Evolutionary conservation across 495 filamentous ascomycete genomes (phyloP), one percentile per base, ranked within the genome.

Genomic region (Lasiosphaeriaceae sp.): DNA sequence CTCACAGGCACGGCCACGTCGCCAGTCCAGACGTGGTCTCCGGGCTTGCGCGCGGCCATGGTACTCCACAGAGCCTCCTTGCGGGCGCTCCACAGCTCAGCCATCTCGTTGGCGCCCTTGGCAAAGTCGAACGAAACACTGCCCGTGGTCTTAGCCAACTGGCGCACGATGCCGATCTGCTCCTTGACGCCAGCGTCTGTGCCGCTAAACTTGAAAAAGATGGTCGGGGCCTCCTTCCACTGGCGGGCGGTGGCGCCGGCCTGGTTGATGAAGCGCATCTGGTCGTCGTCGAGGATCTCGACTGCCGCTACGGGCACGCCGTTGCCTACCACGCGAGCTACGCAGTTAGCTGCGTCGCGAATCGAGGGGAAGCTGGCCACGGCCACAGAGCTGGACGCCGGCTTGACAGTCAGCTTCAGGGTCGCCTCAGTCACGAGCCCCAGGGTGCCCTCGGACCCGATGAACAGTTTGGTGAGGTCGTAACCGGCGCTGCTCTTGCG

Each of bases 161-260:
- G 73, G 65, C 82, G 82, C 2, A 95, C 91, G 48, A 89, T 74
- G 26, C 74, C 73, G 51, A 96, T 83, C 69, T 95, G 90, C 72
- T 97, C 92, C 65, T 90, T 89, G 19, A 96, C 90, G 6, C 82
- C 82, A 3, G 73, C 74, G 0, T 76, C 78, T 0, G 90, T 94
- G 31, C 92, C 91, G 16, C 83, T 81, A 71, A 96, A 97, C 67
- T 97, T 97, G 81, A 97, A 94, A 74, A 97, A 96, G 3, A 97
- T 74, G 3, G 93, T 96, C 4, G 93, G 92, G 17, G 83, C 83
- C 57, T 88, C 86, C 57, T 80, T 83, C 90, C 92, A 96, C 9
- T 66, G 68, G 50, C 86, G 84, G 7, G 78, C 76, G 0, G 92
- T 96, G 50, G 77, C 81, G 56, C 90, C 90, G 5, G 86, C 84